Conservation (phyloP, 1,284 basidiomycete genomes). For the Takashimella tepidaria region DNA sequence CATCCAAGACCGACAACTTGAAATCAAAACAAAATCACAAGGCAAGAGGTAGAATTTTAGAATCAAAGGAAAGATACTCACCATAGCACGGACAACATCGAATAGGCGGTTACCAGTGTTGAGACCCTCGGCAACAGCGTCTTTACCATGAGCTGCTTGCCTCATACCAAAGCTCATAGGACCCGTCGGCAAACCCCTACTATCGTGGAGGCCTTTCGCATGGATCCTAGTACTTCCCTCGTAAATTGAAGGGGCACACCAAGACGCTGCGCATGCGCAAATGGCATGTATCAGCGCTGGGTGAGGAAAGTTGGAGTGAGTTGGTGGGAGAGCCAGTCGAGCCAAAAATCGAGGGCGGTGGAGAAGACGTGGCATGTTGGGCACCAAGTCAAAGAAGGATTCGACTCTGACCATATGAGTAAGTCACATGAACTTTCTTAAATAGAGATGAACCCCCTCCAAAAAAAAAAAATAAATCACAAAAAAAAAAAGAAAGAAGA, state of each 20-base stretch:
- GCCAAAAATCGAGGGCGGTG: slow-evolving; percentile 46
- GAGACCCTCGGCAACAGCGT: slow-evolving; percentile 37
- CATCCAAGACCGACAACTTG: too few species aligned
- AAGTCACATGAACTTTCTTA: background rate
- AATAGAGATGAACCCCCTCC: background rate
- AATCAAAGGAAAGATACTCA: slow-evolving; percentile 5
- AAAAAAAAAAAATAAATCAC: too few species aligned
- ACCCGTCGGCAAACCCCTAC: background rate
- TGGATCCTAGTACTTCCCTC: slow-evolving; percentile 11
- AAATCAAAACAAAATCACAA: too few species aligned
- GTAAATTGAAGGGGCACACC: slow-evolving; percentile 31
- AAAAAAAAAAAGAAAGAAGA: too few species aligned
- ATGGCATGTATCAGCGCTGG: slow-evolving; percentile 49
- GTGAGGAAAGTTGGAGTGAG: slow-evolving; percentile 49
- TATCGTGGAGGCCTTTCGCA: background rate
- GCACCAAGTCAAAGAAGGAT: slow-evolving; percentile 43
- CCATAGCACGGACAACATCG: slow-evolving; percentile 44
- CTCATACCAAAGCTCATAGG: slow-evolving; percentile 26
- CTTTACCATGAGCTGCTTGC: slow-evolving; percentile 39
- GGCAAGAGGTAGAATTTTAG: too few species aligned
- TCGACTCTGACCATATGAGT: slow-evolving; percentile 28
- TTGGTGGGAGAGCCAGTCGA: slow-evolving; percentile 49
- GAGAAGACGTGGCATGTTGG: slow-evolving; percentile 42
- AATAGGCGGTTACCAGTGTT: slow-evolving; percentile 43
- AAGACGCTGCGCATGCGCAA: slow-evolving; percentile 43